Evolutionary conservation across 2,329 filamentous ascomycete species (phyloP).

Genomic region (Chalara sp.): DNA sequence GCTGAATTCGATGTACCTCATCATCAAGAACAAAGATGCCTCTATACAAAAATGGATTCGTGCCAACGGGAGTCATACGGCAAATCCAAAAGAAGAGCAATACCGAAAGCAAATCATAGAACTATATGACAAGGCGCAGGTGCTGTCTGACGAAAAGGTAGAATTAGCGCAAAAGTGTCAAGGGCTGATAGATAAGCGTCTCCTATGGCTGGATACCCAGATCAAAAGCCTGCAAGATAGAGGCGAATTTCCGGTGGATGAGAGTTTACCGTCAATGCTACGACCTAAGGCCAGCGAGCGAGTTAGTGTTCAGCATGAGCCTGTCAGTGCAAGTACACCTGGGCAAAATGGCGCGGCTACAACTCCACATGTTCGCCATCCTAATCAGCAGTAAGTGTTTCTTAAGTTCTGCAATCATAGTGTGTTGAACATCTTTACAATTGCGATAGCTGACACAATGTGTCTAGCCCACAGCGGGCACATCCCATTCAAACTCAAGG

Average conservation of each 20-base stretch:
- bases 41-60: constrained; percentile 80
- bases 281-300: constrained; percentile 47
- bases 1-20: constrained; percentile 60
- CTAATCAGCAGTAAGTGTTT: constrained; percentile 18
- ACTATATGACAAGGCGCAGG: constrained; percentile 61
- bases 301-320: constrained; percentile 13
- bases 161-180: constrained; percentile 59
- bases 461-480: constrained; percentile 9
- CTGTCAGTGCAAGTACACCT: constrained; percentile 5
- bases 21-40: constrained; percentile 65
- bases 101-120: constrained; percentile 60
- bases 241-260: constrained; percentile 41
- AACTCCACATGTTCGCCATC: constrained; percentile 18
- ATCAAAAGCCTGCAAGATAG: constrained; percentile 56
- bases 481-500: constrained; percentile 15
- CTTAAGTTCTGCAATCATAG: neutral
- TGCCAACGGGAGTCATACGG: constrained; percentile 63
- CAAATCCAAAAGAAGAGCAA: constrained; percentile 68
- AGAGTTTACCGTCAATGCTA: constrained; percentile 57
- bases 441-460: too few relatives aligned
- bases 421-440: too few relatives aligned
- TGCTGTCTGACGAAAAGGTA: constrained; percentile 70
- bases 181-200: constrained; percentile 54
- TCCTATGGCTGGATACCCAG: constrained; percentile 53
- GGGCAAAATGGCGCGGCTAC: constrained; percentile 17